phyloP scores from a whole-genome alignment of 805 yeast species.

The Candida hispaniensis region DNA sequence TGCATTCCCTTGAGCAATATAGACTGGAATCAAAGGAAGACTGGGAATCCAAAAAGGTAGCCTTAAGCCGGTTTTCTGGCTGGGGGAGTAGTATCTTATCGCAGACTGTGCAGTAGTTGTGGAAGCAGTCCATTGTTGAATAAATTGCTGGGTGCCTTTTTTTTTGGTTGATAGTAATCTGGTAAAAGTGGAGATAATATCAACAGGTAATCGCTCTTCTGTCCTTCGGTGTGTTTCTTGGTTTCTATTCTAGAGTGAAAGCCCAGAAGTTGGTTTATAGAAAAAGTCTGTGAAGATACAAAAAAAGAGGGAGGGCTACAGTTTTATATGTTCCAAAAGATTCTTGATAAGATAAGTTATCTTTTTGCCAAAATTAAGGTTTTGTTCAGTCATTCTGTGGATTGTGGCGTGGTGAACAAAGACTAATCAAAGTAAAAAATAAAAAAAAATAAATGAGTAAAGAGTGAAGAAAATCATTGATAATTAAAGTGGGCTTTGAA shows the following conservation, averaged over 20 bases:
- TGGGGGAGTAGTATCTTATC: conserved; percentile 25
- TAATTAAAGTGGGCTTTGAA: conserved; percentile 16
- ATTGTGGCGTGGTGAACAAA: conserved; percentile 1
- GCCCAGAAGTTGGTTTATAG: conserved; percentile 3
- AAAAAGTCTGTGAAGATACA: conserved; percentile 1
- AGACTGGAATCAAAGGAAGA: conserved; percentile 19
- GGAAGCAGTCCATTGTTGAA: conserved; percentile 20
- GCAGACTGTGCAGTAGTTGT: conserved; percentile 30
- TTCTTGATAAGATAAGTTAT: conserved; percentile 16
- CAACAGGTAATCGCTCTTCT: conserved; percentile 5
- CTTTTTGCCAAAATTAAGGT: conserved; percentile 10
- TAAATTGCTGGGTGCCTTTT: too few species aligned
- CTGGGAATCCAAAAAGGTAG: conserved; percentile 9
- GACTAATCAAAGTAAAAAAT: background rate
- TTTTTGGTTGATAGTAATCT: conserved; percentile 7
- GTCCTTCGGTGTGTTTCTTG: conserved; percentile 3
- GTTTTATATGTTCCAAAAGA: conserved; percentile 12
- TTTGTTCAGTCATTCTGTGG: background rate
- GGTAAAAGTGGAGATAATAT: conserved; percentile 5
- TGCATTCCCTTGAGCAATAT: conserved; percentile 30
- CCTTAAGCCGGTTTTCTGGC: conserved; percentile 16
- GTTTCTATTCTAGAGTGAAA: background rate
- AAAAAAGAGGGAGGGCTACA: conserved; percentile 1
- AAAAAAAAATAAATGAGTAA: conserved; percentile 1
- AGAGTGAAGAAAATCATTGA: conserved; percentile 12